Percentiles rank a stretch among this genome's conserved stretches.
These are phyloP conservation scores for Heritiera fomes DNA, from an alignment of 345 rosid species.

Conservation along the genomic window DNA sequence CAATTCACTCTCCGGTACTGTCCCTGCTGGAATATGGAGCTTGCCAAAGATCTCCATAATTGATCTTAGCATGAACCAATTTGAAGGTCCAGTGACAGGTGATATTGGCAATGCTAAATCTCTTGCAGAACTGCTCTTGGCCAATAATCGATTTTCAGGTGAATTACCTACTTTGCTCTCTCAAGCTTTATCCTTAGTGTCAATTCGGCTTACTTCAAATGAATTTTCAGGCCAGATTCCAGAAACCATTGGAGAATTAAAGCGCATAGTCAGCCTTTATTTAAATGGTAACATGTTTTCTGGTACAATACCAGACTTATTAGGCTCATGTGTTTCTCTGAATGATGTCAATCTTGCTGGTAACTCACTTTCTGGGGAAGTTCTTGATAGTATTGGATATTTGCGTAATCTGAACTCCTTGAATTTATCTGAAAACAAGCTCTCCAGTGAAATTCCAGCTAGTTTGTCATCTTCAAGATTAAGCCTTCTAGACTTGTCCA, in stretches of 20 bases:
- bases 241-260: constrained; percentile 50
- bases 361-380: constrained; percentile 61
- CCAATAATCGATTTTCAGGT: constrained; percentile 62
- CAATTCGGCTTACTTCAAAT: constrained; percentile 50
- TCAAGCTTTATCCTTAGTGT: constrained; percentile 53
- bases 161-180: constrained; percentile 54
- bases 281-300: constrained; percentile 54
- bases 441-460: constrained; percentile 70
- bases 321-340: constrained; percentile 59
- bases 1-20: too few species aligned
- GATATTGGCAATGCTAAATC: constrained; percentile 61
- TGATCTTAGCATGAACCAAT: constrained; percentile 60
- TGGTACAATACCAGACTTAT: constrained; percentile 55
- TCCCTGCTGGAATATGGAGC: too few species aligned
- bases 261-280: constrained; percentile 47
- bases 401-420: constrained; percentile 56
- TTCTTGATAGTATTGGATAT: constrained; percentile 56
- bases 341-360: constrained; percentile 51
- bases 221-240: constrained; percentile 61
- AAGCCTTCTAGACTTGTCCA: constrained; percentile 77
- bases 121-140: constrained; percentile 49
- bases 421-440: constrained; percentile 64
- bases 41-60: too few species aligned
- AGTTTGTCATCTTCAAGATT: constrained; percentile 50
- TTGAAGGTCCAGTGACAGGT: constrained; percentile 54